A percentile compares a stretch with the other conserved stretches of the same genome.
These are phyloP conservation scores for Cornus florida DNA, from an alignment of 148 eudicot species.

Conservation along the genomic window DNA sequence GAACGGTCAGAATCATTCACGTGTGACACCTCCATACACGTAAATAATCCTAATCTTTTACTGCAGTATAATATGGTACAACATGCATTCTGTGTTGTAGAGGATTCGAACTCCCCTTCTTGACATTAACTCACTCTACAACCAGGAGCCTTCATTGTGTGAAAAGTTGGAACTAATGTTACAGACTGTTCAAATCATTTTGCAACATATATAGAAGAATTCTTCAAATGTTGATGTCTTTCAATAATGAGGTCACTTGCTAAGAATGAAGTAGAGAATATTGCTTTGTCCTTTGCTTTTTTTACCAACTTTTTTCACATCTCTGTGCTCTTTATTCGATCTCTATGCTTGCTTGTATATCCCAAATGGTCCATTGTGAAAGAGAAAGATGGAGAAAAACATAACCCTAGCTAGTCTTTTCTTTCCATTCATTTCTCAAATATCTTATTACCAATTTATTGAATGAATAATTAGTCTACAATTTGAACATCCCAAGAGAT, in stretches of 20 bases:
- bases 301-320: neutral
- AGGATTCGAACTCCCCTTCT: no score
- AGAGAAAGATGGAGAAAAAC: neutral
- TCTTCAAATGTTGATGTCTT: neutral
- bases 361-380: slow-evolving; percentile 3
- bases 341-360: neutral
- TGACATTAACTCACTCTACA: neutral
- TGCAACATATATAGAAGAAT: neutral
- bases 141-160: no score
- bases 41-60: no score
- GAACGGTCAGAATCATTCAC: no score
- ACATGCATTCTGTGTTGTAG: no score
- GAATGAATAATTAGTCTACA: neutral
- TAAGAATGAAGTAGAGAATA: neutral
- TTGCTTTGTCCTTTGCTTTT: slow-evolving; percentile 13
- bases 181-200: neutral
- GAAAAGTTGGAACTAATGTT: neutral
- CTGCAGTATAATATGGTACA: no score
- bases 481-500: no score
- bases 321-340: slow-evolving; percentile 7
- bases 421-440: no score
- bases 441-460: no score
- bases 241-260: neutral
- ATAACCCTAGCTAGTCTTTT: neutral
- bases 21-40: no score